phyloP scores from a whole-genome alignment of 805 yeast species.

The Metschnikowia anglica region DNA sequence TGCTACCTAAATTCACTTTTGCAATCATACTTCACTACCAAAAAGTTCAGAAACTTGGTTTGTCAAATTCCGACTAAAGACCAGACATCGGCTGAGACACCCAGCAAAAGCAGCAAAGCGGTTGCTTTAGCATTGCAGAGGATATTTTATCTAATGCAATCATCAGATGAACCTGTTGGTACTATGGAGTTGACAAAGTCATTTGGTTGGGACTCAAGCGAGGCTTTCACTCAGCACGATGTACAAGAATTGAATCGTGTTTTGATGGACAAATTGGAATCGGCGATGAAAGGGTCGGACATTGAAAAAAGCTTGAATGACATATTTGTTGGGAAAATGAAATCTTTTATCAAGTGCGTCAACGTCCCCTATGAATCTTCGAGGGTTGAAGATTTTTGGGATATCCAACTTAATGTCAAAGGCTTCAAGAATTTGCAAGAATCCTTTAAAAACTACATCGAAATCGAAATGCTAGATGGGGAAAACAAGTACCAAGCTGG shows the following conservation, averaged over 20 bases:
- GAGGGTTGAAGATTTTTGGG: slow-evolving; percentile 95
- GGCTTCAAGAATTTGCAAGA: slow-evolving; percentile 68
- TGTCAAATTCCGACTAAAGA: slow-evolving; percentile 78
- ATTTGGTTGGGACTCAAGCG: slow-evolving; percentile 96
- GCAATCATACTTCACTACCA: slow-evolving; percentile 88
- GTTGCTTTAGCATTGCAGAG: slow-evolving; percentile 87
- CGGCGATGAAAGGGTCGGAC: slow-evolving; percentile 83
- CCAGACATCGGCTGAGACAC: slow-evolving; percentile 35
- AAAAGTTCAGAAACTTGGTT: slow-evolving; percentile 76
- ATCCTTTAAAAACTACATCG: slow-evolving; percentile 83
- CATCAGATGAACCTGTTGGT: slow-evolving; percentile 72
- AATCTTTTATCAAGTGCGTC: slow-evolving; percentile 87
- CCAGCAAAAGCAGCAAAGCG: slow-evolving; percentile 25
- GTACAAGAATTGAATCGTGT: slow-evolving; percentile 95
- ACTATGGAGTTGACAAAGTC: slow-evolving; percentile 85
- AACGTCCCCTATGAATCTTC: slow-evolving; percentile 92
- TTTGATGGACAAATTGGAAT: slow-evolving; percentile 89
- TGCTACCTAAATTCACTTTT: slow-evolving; percentile 91
- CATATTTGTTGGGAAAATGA: slow-evolving; percentile 95
- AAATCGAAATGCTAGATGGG: slow-evolving; percentile 85
- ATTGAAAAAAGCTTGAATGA: slow-evolving; percentile 61
- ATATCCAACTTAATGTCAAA: slow-evolving; percentile 91
- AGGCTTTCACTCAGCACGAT: slow-evolving; percentile 96
- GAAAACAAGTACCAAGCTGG: slow-evolving; percentile 93
- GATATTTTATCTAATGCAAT: slow-evolving; percentile 75